These are phyloP conservation scores for Ceriops zippeliana DNA, from an alignment of 345 rosid genomes.

Conservation along the genomic window DNA sequence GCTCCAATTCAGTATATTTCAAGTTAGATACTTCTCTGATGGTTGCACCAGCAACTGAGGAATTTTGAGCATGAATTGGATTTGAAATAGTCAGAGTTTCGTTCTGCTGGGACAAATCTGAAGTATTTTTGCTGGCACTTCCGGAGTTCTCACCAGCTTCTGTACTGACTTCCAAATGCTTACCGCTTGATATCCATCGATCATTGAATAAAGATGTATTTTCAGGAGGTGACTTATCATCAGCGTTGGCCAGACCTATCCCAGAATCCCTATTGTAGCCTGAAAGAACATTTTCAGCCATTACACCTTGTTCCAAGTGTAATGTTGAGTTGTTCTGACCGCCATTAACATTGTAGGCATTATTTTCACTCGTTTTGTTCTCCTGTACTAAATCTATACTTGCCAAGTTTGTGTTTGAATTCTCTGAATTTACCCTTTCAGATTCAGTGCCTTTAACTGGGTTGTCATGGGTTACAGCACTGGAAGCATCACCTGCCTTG, in stretches of 20 bases:
- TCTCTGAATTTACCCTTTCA: slow-evolving; percentile 34
- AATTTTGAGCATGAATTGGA: slow-evolving; percentile 24
- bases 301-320: slow-evolving; percentile 30
- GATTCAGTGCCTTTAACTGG: slow-evolving; percentile 32
- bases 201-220: slow-evolving; percentile 11
- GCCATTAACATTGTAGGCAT: slow-evolving; percentile 11
- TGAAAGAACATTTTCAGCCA: slow-evolving; percentile 13
- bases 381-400: slow-evolving; percentile 20
- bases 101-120: slow-evolving; percentile 30
- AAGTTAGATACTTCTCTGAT: slow-evolving; percentile 27
- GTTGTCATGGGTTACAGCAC: slow-evolving; percentile 80
- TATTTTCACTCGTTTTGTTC: slow-evolving; percentile 12
- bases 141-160: slow-evolving; percentile 29
- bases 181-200: slow-evolving; percentile 17
- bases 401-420: slow-evolving; percentile 33
- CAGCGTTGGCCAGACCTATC: slow-evolving; percentile 17
- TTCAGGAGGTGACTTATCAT: slow-evolving; percentile 13
- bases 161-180: slow-evolving; percentile 25
- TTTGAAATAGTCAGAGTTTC: slow-evolving; percentile 24
- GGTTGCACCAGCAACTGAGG: slow-evolving; percentile 23
- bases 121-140: slow-evolving; percentile 23
- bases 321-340: slow-evolving; percentile 25
- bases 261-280: slow-evolving; percentile 31
- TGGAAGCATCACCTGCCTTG: slow-evolving; percentile 90
- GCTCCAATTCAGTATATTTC: slow-evolving; percentile 25